These are phyloP conservation scores for barrel medic (Medicago truncatula) DNA, from an alignment of 306 rosid genomes.

Conservation along the genomic window DNA sequence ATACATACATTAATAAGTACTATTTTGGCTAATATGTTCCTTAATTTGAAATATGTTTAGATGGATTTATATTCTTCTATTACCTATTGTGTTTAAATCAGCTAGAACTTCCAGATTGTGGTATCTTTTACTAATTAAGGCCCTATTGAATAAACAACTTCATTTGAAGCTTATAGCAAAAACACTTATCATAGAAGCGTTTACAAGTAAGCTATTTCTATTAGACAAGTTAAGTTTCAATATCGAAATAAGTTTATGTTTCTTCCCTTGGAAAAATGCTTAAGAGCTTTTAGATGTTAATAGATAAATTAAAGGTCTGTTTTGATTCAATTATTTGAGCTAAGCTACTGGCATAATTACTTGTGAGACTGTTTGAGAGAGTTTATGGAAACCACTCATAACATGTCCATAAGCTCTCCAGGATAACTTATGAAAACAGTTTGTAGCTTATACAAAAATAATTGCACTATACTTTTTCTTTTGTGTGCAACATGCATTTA, in stretches of 20 bases:
- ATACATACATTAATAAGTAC: not conserved
- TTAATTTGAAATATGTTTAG: not conserved
- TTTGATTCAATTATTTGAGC: not conserved
- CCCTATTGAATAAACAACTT: not conserved
- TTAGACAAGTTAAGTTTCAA: not conserved
- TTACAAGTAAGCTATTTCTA: no score
- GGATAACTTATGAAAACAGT: no score
- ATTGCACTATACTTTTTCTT: no score
- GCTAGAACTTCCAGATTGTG: no score
- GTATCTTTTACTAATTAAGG: slow-evolving; percentile 9
- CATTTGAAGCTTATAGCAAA: no score
- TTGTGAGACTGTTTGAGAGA: no score
- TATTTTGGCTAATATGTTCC: not conserved
- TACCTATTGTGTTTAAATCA: no score
- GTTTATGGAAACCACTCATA: no score
- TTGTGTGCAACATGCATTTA: slow-evolving; percentile 10
- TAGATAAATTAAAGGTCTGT: not conserved
- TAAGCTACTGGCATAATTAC: not conserved
- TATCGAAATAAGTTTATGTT: not conserved
- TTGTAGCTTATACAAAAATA: no score
- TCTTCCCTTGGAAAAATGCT: not conserved
- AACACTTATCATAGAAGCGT: no score
- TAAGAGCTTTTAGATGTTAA: not conserved
- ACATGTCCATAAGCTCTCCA: no score
- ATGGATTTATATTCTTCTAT: not conserved